phyloP scores from a whole-genome alignment of 139 green algal species.

The Pleodorina starrii region DNA sequence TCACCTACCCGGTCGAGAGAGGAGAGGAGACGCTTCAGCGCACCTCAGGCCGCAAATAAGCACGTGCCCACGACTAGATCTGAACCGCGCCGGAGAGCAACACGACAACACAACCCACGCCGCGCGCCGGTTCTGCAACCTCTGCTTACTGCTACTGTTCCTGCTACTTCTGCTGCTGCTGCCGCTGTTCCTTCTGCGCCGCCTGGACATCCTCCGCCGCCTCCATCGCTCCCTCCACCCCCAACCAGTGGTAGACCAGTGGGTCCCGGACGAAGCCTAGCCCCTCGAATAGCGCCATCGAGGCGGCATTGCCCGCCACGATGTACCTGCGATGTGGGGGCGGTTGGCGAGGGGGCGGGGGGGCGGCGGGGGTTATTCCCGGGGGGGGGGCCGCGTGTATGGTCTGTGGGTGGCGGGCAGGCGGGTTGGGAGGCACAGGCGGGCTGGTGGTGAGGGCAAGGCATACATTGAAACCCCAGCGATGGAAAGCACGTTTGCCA shows the following conservation, averaged over 20 bases:
- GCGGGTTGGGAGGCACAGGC: background rate
- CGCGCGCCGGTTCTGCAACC: no score
- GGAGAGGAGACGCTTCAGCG: no score
- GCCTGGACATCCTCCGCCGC: no score
- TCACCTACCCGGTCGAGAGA: no score
- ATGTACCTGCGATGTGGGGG: background rate
- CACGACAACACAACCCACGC: no score
- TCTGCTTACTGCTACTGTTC: no score
- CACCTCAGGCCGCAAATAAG: no score
- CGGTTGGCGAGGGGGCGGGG: background rate
- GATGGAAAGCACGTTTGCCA: background rate
- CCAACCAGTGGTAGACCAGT: constrained; percentile 16
- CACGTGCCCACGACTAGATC: no score
- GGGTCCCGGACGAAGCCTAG: background rate
- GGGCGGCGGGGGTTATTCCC: background rate
- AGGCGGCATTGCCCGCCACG: background rate
- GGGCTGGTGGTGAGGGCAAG: background rate
- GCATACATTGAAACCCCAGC: background rate
- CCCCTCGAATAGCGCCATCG: constrained; percentile 10
- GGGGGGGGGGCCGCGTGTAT: background rate
- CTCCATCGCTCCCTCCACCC: constrained; percentile 22
- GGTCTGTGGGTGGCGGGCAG: background rate
- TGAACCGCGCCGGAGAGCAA: no score
- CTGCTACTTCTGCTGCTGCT: no score
- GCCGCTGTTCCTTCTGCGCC: no score